These are phyloP conservation scores for Fraxinus velutina DNA, from an alignment of 305 asterid genomes.

Conservation along the genomic window DNA sequence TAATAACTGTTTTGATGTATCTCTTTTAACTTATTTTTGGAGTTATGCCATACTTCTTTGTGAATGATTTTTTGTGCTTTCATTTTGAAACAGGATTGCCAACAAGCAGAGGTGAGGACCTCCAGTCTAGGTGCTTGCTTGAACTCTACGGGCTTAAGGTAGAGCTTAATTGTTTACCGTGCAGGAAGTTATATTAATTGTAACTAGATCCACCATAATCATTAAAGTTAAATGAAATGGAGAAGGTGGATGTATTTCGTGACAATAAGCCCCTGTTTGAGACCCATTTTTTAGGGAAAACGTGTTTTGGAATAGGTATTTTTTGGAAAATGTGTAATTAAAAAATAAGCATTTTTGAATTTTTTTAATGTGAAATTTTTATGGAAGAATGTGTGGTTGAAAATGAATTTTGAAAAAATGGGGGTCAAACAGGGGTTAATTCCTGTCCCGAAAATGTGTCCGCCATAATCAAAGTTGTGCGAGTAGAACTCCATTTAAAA, in stretches of 20 bases:
- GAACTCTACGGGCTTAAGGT: conserved; percentile 99
- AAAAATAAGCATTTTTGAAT: too few species aligned
- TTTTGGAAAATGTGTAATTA: neutral
- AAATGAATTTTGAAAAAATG: neutral
- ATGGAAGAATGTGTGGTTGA: neutral
- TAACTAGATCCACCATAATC: conserved; percentile 2
- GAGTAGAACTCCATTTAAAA: conserved; percentile 4
- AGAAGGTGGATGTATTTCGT: conserved; percentile 8
- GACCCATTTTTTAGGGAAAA: neutral
- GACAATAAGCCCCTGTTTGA: neutral
- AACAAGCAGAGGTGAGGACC: conserved; percentile 90
- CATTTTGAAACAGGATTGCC: conserved; percentile 68
- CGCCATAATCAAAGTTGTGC: neutral
- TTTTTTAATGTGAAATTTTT: neutral
- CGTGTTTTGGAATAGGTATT: neutral
- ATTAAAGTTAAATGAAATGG: neutral
- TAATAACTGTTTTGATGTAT: neutral
- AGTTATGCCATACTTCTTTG: conserved; percentile 10
- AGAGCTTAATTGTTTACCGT: conserved; percentile 21
- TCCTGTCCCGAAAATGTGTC: neutral
- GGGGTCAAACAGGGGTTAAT: neutral
- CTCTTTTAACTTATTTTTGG: neutral
- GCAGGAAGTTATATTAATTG: neutral
- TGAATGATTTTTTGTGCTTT: conserved; percentile 14
- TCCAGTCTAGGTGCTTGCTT: conserved; percentile 93